Percentiles rank a stretch among this genome's conserved stretches.
Conservation (phyloP, 148 eudicot species). For the Diospyros kaki region DNA sequence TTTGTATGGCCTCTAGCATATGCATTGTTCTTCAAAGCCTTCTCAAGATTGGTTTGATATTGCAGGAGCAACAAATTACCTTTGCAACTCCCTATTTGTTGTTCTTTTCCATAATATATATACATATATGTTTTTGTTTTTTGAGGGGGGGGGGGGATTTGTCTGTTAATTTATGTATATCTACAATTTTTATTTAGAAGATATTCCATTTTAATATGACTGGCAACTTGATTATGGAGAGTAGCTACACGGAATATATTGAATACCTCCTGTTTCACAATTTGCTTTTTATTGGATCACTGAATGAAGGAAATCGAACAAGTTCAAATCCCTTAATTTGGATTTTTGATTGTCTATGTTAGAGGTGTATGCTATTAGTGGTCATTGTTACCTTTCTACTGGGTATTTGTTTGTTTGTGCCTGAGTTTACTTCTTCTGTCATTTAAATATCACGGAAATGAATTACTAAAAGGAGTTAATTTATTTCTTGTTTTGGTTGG, state of each 20-base stretch:
- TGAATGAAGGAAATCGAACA: background rate
- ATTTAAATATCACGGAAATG: background rate
- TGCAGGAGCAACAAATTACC: no score
- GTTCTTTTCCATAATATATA: no score
- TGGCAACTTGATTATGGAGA: background rate
- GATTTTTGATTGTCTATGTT: background rate
- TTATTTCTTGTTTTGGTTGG: background rate
- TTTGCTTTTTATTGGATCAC: background rate
- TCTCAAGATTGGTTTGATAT: no score
- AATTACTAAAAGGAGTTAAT: background rate
- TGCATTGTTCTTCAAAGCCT: no score
- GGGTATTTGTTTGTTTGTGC: background rate
- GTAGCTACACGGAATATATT: background rate
- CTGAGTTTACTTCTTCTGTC: background rate
- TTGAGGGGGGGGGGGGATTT: no score
- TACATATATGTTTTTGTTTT: no score
- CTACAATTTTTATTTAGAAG: no score
- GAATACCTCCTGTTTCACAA: background rate
- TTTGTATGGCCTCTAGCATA: no score
- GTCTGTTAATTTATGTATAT: no score
- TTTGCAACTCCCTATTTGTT: no score
- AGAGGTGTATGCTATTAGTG: background rate
- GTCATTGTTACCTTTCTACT: background rate
- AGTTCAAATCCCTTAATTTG: background rate
- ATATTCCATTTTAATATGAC: background rate